These are phyloP conservation scores for Leishmania mexicana DNA, from an alignment of 208 protist genomes.

Conservation along the genomic window DNA sequence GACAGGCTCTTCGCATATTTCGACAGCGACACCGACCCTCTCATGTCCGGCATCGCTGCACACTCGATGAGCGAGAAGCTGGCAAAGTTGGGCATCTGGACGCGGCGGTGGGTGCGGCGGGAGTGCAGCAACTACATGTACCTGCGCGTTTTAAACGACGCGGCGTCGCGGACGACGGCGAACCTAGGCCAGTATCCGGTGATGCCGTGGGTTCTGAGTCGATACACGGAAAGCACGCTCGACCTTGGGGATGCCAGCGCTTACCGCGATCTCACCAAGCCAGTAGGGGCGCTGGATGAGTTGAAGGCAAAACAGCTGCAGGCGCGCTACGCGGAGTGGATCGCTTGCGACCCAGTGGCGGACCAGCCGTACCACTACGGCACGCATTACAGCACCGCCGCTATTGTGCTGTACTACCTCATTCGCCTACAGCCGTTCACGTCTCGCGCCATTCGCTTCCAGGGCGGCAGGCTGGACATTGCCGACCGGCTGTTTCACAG, in stretches of 20 bases:
- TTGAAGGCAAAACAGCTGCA: conserved; percentile 65
- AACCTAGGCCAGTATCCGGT: conserved; percentile 95
- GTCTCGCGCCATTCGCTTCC: conserved; percentile 67
- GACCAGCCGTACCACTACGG: conserved; percentile 96
- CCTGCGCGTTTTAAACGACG: conserved; percentile 89
- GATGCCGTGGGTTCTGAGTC: conserved; percentile 92
- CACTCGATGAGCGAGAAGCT: conserved; percentile 49
- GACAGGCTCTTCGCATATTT: conserved; percentile 40
- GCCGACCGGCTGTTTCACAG: conserved; percentile 95
- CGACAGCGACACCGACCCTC: conserved; percentile 27
- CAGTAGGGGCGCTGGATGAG: conserved; percentile 94
- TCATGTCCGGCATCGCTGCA: conserved; percentile 35
- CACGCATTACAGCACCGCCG: conserved; percentile 96
- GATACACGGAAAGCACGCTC: conserved; percentile 76
- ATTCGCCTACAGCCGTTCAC: conserved; percentile 98
- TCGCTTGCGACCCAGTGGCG: conserved; percentile 34
- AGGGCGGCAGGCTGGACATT: conserved; percentile 91
- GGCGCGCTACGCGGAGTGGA: conserved; percentile 81
- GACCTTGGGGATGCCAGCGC: conserved; percentile 66
- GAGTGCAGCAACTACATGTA: conserved; percentile 92
- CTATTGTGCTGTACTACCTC: conserved; percentile 96
- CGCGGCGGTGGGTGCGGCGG: conserved; percentile 76
- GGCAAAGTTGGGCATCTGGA: conserved; percentile 34
- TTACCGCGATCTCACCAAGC: conserved; percentile 94
- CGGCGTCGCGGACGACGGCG: conserved; percentile 86